These are phyloP conservation scores for Artemisia argyi DNA, from an alignment of 129 eudicot species.

Conservation along the genomic window DNA sequence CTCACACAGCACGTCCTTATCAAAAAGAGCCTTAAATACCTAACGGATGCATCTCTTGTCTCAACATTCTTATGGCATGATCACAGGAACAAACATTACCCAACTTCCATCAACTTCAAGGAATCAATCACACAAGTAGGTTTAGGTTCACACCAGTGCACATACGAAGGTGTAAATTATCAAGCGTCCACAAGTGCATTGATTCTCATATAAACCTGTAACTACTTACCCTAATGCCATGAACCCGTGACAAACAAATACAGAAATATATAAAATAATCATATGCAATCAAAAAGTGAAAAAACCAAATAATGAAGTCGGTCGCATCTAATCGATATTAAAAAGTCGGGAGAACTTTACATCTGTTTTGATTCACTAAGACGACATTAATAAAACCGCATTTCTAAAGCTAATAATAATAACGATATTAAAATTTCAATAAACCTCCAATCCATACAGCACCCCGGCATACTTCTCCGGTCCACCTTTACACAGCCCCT, in stretches of 20 bases:
- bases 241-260: too few relatives aligned
- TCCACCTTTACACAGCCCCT: conserved; percentile 40
- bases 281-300: background rate
- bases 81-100: background rate
- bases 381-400: conserved; percentile 19
- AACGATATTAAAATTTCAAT: conserved; percentile 16
- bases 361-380: conserved; percentile 25
- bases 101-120: background rate
- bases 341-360: conserved; percentile 30
- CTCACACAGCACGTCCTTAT: background rate
- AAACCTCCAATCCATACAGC: conserved; percentile 72
- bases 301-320: conserved; percentile 12
- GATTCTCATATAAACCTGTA: too few relatives aligned
- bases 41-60: background rate
- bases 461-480: conserved; percentile 63
- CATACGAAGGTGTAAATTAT: too few relatives aligned
- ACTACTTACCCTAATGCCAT: background rate
- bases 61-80: background rate
- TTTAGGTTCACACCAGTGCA: too few relatives aligned
- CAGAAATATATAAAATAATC: background rate
- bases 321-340: conserved; percentile 32
- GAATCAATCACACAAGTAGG: too few relatives aligned
- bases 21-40: background rate
- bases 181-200: too few relatives aligned
- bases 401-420: conserved; percentile 26